phyloP scores from a whole-genome alignment of 2,329 filamentous ascomycete species.

The Lojkania enalia region DNA sequence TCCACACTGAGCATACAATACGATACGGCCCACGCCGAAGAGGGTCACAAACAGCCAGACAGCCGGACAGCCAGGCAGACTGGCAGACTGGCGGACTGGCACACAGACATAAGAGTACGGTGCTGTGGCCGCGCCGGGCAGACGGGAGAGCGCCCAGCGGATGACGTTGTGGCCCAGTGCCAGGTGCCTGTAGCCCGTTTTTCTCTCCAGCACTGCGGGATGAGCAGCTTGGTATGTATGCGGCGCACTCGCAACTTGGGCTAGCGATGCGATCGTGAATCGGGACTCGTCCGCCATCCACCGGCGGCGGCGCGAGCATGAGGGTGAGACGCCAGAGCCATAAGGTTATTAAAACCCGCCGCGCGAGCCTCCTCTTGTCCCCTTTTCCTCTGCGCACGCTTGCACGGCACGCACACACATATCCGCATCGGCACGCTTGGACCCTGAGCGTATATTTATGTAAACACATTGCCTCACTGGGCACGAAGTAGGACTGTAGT shows the following conservation, averaged over 20 bases:
- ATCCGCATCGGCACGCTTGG: no score
- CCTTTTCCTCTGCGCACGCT: neutral
- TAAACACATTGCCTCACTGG: neutral
- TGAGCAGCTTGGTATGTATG: slow-evolving; percentile 9
- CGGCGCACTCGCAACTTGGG: slow-evolving; percentile 14
- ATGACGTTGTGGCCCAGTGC: slow-evolving; percentile 25
- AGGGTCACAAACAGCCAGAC: no score
- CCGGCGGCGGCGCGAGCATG: neutral
- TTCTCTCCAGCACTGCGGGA: slow-evolving; percentile 19
- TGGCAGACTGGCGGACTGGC: neutral
- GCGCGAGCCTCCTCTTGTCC: slow-evolving; percentile 7
- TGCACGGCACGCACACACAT: no score
- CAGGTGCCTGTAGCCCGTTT: slow-evolving; percentile 16
- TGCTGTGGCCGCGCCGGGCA: slow-evolving; percentile 6
- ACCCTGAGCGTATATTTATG: slow-evolving; percentile 5
- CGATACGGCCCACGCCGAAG: no score
- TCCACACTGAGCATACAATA: no score
- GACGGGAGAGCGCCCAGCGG: slow-evolving; percentile 14
- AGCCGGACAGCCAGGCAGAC: slow-evolving; percentile 2
- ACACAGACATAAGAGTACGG: no score
- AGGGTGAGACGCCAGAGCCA: neutral
- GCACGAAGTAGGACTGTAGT: no score
- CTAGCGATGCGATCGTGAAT: slow-evolving; percentile 23
- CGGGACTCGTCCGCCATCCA: slow-evolving; percentile 18
- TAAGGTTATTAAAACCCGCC: neutral